Percentiles rank a stretch among this genome's conserved stretches.
Conservation (phyloP, 495 filamentous ascomycete genomes). For the Geopyxis carbonaria region DNA sequence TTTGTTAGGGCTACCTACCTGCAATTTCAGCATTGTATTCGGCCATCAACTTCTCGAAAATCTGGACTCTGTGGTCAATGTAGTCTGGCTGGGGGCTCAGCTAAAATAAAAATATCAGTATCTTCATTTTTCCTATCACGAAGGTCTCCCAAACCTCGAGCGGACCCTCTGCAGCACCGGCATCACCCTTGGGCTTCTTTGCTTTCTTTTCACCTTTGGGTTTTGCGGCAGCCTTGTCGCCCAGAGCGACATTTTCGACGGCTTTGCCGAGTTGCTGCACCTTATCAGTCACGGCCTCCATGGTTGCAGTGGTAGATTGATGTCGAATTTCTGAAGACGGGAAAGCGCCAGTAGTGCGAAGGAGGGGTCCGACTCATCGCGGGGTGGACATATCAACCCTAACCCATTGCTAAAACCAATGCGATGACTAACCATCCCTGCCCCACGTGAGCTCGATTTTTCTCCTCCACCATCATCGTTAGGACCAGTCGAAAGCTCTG, state of each 20-base stretch:
- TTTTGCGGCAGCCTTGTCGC: constrained; percentile 14
- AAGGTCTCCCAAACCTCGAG: constrained; percentile 5
- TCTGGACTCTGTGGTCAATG: constrained; percentile 59
- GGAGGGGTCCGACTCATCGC: too few species aligned
- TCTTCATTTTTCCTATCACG: constrained; percentile 2
- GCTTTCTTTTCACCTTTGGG: constrained; percentile 17
- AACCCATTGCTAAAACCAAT: too few species aligned
- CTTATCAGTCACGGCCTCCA: constrained; percentile 10
- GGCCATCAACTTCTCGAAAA: constrained; percentile 80
- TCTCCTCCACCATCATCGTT: too few species aligned
- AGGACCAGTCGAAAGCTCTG: too few species aligned
- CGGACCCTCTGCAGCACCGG: constrained; percentile 8
- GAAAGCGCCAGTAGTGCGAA: too few species aligned
- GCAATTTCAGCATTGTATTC: constrained; percentile 58
- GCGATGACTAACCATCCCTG: too few species aligned
- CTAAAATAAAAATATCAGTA: constrained; percentile 26
- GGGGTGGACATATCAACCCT: too few species aligned
- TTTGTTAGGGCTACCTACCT: constrained; percentile 8
- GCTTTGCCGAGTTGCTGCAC: constrained; percentile 27
- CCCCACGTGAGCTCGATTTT: too few species aligned
- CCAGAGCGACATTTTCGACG: constrained; percentile 34
- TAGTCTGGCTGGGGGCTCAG: constrained; percentile 56
- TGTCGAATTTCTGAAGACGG: too few species aligned
- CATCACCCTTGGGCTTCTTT: constrained; percentile 30
- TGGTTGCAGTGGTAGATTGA: constrained; percentile 2